Evolutionary conservation across 2,329 filamentous ascomycete genomes (phyloP).

Genomic region (Trichoderma koningii): DNA sequence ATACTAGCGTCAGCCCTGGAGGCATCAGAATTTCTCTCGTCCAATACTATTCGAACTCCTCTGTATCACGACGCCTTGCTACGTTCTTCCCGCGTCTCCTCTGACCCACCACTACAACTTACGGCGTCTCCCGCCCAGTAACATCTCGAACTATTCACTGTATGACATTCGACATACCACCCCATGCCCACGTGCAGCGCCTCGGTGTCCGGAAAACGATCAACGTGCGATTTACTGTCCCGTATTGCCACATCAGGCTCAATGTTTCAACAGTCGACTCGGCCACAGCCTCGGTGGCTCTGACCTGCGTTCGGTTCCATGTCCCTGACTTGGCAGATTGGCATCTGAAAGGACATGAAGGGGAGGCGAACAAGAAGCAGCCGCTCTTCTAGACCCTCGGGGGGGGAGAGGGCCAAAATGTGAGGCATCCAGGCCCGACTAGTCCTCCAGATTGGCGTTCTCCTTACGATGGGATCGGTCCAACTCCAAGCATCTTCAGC

Average conservation of each 20-base stretch:
- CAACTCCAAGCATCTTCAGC: not conserved
- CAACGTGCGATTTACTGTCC: not conserved
- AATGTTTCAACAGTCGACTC: not conserved
- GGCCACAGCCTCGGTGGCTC: not conserved
- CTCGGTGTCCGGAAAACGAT: slow-evolving; percentile 20
- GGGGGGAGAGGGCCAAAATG: not conserved
- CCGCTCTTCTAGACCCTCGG: not conserved
- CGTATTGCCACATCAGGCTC: not conserved
- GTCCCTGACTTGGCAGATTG: not conserved
- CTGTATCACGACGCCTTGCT: too few relatives aligned
- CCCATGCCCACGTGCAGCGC: slow-evolving; percentile 9
- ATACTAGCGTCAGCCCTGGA: too few relatives aligned
- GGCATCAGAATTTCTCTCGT: not conserved
- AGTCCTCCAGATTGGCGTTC: not conserved
- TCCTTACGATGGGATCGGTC: not conserved
- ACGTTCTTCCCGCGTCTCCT: too few relatives aligned
- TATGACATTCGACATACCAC: not conserved
- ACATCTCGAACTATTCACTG: not conserved
- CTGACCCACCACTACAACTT: too few relatives aligned
- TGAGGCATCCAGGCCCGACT: slow-evolving; percentile 2
- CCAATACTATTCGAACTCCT: not conserved
- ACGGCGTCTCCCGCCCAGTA: not conserved
- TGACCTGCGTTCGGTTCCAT: not conserved
- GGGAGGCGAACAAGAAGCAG: slow-evolving; percentile 1
- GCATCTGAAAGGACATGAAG: not conserved